Base-by-base conservation (phyloP, 768 basidiomycete genomes). In the Rhodosporidiobolus sp. region DNA sequence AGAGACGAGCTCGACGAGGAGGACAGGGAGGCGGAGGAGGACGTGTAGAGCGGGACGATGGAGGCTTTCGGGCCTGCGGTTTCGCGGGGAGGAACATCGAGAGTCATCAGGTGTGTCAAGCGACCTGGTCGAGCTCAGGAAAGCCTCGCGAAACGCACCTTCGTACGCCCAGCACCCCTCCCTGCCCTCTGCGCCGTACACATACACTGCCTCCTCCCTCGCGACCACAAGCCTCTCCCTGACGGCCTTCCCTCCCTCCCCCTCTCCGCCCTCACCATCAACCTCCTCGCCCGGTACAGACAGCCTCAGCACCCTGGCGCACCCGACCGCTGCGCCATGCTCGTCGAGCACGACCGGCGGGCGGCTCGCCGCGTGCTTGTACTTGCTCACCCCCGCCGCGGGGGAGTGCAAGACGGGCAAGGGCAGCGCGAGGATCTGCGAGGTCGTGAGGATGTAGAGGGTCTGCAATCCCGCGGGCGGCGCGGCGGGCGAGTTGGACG, bases 121-220 rank as follows among this genome's bases (percentile, higher is more conserved):
- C n/a, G n/a, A n/a, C 1, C 22, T 24, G 14, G 14, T 14, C 38
- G 14, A 14, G 49, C 32, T 43, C 65, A 12, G 28, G 26, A 30
- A n/a, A 11, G 32, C 17, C 45, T 14, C 10, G 56, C 1, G 35
- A 67, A 9, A 81, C 62, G 67, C 66, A 90, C 94, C 95, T 84
- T 98, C 96, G 78, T 94, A 92, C 1, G 94, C 94, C 79, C 88
- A 92, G 65, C 90, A 92, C 0, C 89, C 86, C 8, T 91, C 89
- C 69, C 93, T 83, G 8, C 90, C 92, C 26, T 94, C 91, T 0
- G 86, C 85, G 1, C 89, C 88, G 77, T 91, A 93, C 14, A 90
- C 84, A 77, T 94, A 94, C 32, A 97, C 88, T 7, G 93, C 94
- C 77, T 98, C 96, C 57, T 96, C 91, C 68, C 90, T 82, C 0